Evolutionary conservation across 805 yeast species (phyloP).

Genomic region (Wickerhamiella cacticola): DNA sequence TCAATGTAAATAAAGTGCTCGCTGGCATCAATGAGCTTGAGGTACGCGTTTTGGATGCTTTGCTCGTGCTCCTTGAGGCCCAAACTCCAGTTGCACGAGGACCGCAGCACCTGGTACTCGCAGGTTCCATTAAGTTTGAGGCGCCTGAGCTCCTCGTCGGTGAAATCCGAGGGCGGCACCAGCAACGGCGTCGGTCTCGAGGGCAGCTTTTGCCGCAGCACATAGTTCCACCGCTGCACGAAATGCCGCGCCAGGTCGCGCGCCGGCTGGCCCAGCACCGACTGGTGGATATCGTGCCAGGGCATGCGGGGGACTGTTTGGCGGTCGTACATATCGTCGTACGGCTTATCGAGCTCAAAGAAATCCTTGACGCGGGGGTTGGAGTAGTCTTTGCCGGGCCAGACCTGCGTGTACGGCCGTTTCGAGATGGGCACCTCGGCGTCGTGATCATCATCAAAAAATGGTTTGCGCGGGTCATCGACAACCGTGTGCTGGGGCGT

Average conservation of each 20-base stretch:
- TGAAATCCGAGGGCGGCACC: constrained; percentile 83
- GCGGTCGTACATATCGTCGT: constrained; percentile 85
- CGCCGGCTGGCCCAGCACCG: constrained; percentile 87
- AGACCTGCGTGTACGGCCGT: constrained; percentile 41
- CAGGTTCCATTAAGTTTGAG: constrained; percentile 67
- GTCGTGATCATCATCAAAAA: constrained; percentile 23
- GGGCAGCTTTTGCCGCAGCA: constrained; percentile 85
- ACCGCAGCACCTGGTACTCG: constrained; percentile 79
- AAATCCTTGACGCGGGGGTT: constrained; percentile 91
- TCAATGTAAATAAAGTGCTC: constrained; percentile 91
- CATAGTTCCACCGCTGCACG: constrained; percentile 94
- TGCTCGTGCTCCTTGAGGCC: constrained; percentile 77
- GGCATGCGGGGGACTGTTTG: constrained; percentile 84
- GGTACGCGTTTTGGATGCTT: constrained; percentile 85
- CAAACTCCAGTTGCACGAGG: constrained; percentile 86
- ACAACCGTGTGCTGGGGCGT: constrained; percentile 87
- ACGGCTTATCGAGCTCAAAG: constrained; percentile 66
- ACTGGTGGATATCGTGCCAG: constrained; percentile 98
- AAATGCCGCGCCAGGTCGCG: constrained; percentile 88
- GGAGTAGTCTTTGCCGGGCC: constrained; percentile 96
- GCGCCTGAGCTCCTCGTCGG: constrained; percentile 53
- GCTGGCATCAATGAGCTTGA: constrained; percentile 79
- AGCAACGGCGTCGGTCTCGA: constrained; percentile 85
- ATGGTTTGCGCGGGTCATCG: constrained; percentile 48
- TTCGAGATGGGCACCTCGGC: constrained; percentile 12